A percentile compares a stretch with the other conserved stretches of the same genome.
Conservation (phyloP, 306 rosid genomes). For the Senna siamea region DNA sequence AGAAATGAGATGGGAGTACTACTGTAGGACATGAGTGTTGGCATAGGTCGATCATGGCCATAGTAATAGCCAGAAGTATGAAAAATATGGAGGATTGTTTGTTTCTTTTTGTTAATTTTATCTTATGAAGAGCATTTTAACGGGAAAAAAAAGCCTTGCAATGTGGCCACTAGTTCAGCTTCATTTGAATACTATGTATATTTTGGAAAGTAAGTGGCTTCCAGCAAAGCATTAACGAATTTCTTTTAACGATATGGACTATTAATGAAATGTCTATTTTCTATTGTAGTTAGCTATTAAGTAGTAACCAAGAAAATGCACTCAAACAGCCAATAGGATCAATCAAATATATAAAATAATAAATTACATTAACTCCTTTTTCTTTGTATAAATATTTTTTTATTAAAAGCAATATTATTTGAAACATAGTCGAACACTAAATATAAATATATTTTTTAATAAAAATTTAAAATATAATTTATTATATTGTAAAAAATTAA, state of each 20-base stretch:
- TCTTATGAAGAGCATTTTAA: background rate
- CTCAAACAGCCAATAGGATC: background rate
- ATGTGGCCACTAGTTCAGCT: slow-evolving; percentile 22
- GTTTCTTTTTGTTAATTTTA: background rate
- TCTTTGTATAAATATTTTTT: too few relatives aligned
- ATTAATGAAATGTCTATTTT: background rate
- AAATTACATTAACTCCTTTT: too few relatives aligned
- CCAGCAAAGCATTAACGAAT: slow-evolving; percentile 1
- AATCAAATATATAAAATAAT: too few relatives aligned
- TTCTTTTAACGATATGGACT: background rate
- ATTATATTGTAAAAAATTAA: too few relatives aligned
- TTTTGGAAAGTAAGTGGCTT: background rate
- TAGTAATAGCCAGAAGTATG: background rate
- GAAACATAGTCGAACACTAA: too few relatives aligned
- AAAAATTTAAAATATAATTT: too few relatives aligned
- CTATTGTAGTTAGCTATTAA: background rate
- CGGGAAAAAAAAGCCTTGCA: background rate
- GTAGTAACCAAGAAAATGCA: background rate
- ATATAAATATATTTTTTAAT: too few relatives aligned
- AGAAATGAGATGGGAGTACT: too few relatives aligned
- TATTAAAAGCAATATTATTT: too few relatives aligned
- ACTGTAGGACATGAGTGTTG: background rate
- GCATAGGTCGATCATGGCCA: background rate
- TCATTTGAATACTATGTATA: background rate
- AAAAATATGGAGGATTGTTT: background rate